Base-by-base conservation (phyloP, 2,329 filamentous ascomycete genomes). In the Colletotrichum sp. region DNA sequence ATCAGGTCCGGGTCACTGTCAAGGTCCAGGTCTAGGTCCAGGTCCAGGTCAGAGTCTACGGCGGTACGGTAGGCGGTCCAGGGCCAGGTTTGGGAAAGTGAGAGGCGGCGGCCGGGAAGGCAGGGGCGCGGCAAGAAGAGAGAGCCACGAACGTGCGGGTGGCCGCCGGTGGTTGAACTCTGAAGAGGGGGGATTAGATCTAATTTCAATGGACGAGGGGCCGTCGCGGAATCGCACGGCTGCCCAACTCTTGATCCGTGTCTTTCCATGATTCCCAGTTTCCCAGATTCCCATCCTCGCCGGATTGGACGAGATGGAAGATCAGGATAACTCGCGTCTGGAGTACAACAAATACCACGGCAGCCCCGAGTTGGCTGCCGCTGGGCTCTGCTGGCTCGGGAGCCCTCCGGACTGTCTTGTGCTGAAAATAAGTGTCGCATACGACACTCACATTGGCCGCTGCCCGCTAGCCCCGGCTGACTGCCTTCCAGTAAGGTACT, bases 141-240 rank as follows among this genome's bases (percentile, higher is more conserved):
- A 61, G 66, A 57, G n/a, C 55, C 39, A 64, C 71, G 39, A 75
- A 68, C 36, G 57, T 64, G 59, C 60, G 39, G 63, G 59, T 60
- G 70, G 44, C 39, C 59, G 28, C 27, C 25, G 61, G 32, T 34
- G 32, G 61, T 19, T 28, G 52, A 48, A 30, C 61, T 55, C 57
- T 30, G 32, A 36, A 44, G 59, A 30, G 70, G 69, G 61, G 73
- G 57, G 60, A 57, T 71, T 71, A 12, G 59, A 30, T 32, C 69
- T 48, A 75, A 75, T 75, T 73, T 75, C 64, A 75, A 73, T 63
- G n/a, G 73, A 73, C 73, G 64, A 69, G 73, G 70, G 55, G 12
- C 68, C 59, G 70, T 59, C 73, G 70, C 44, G 39, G 73, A 69
- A 75, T 65, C 34, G 59, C 44, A 68, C 28, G 48, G 64, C 65